Evolutionary conservation across 345 rosid genomes (phyloP).

Genomic region (Aquilaria sinensis): DNA sequence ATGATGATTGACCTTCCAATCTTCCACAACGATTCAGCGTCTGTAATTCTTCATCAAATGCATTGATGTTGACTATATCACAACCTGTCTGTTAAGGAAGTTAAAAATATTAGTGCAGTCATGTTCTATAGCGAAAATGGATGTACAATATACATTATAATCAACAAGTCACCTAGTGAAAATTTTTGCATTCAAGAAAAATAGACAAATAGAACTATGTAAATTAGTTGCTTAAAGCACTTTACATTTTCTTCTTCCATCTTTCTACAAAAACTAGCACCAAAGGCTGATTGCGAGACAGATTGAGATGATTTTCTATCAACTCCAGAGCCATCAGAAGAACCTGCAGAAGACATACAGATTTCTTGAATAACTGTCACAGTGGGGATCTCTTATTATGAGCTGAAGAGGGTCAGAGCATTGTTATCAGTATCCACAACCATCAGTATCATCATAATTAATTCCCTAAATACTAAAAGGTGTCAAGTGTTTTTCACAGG

Average conservation of each 20-base stretch:
- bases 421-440: neutral
- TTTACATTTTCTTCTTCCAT: conserved; percentile 55
- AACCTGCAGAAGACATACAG: conserved; percentile 29
- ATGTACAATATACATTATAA: neutral
- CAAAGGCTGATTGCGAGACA: conserved; percentile 36
- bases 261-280: conserved; percentile 29
- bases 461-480: neutral
- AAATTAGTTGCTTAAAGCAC: conserved; percentile 12
- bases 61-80: conserved; percentile 21
- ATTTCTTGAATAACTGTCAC: conserved; percentile 12
- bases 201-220: conserved; percentile 9
- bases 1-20: conserved; percentile 23
- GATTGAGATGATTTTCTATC: conserved; percentile 25
- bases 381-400: neutral
- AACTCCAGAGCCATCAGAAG: conserved; percentile 30
- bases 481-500: too few relatives aligned
- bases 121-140: conserved; percentile 6
- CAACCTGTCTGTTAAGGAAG: conserved; percentile 38
- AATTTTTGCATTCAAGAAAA: neutral
- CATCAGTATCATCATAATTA: neutral
- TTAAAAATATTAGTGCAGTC: conserved; percentile 8
- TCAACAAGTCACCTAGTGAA: too few relatives aligned
- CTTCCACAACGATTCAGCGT: conserved; percentile 24
- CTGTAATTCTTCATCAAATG: conserved; percentile 33
- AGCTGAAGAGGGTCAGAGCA: neutral